phyloP scores from a whole-genome alignment of 495 filamentous ascomycete genomes.

The Tuber magnatum region DNA sequence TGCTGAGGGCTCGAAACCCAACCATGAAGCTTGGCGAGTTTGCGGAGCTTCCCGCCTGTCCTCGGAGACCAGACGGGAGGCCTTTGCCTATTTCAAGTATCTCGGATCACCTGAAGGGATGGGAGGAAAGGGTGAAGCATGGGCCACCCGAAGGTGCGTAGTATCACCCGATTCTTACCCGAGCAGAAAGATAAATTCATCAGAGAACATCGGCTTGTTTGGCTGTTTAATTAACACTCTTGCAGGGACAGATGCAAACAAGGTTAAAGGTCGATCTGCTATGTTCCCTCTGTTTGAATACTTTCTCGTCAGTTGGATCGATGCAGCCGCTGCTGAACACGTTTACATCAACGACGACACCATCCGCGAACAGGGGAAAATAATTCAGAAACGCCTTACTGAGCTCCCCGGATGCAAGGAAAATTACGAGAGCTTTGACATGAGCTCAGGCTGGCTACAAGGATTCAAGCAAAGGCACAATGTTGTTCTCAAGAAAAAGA shows the following conservation, averaged over 20 bases:
- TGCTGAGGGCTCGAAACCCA: slow-evolving; percentile 27
- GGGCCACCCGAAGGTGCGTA: slow-evolving; percentile 32
- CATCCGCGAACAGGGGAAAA: slow-evolving; percentile 27
- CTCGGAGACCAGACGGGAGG: slow-evolving; percentile 29
- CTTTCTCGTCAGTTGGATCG: slow-evolving; percentile 33
- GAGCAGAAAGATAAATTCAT: slow-evolving; percentile 8
- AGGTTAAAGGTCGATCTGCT: slow-evolving; percentile 28
- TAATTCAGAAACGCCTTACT: slow-evolving; percentile 27
- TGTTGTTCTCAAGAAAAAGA: slow-evolving; percentile 32
- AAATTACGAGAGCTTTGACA: slow-evolving; percentile 33
- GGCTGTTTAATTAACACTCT: slow-evolving; percentile 16
- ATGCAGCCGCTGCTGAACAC: slow-evolving; percentile 24
- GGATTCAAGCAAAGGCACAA: slow-evolving; percentile 35
- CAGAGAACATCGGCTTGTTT: slow-evolving; percentile 8
- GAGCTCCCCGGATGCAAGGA: slow-evolving; percentile 23
- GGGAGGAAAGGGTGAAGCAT: slow-evolving; percentile 35
- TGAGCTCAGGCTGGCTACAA: slow-evolving; percentile 33
- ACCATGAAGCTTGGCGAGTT: slow-evolving; percentile 35
- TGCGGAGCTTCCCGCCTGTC: slow-evolving; percentile 27
- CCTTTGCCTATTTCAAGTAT: slow-evolving; percentile 32
- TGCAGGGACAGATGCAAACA: slow-evolving; percentile 30
- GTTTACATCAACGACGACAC: slow-evolving; percentile 32
- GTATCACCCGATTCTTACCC: slow-evolving; percentile 1
- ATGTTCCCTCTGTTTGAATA: slow-evolving; percentile 36
- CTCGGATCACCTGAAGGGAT: slow-evolving; percentile 32